phyloP scores from a whole-genome alignment of 768 basidiomycete species.

The Boletus eberwhitei region DNA sequence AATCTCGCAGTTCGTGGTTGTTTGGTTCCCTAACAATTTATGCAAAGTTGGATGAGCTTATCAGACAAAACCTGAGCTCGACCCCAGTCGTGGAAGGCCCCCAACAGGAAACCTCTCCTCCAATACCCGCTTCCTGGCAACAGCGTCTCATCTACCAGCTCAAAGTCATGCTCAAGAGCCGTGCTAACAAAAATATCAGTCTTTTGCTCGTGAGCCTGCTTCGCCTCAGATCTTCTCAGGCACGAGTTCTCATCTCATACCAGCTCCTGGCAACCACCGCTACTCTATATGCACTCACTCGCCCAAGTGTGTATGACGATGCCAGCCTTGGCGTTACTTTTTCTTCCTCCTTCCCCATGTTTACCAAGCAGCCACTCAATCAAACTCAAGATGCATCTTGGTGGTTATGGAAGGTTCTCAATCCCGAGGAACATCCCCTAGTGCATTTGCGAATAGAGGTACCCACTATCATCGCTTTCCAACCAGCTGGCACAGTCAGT shows the following conservation, averaged over 20 bases:
- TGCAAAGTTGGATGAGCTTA: constrained; percentile 74
- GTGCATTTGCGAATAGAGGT: constrained; percentile 78
- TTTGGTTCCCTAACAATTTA: constrained; percentile 10
- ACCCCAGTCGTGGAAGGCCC: constrained; percentile 39
- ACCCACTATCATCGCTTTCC: constrained; percentile 74
- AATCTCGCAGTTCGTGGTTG: background rate
- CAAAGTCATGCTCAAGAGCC: constrained; percentile 54
- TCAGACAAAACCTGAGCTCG: constrained; percentile 65
- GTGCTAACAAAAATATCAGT: constrained; percentile 75
- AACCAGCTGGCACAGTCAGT: constrained; percentile 35
- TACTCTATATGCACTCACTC: constrained; percentile 70
- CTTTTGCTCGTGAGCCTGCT: constrained; percentile 61
- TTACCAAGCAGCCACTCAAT: constrained; percentile 30
- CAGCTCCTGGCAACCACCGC: constrained; percentile 77
- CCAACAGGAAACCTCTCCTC: constrained; percentile 23
- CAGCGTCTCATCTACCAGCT: constrained; percentile 21
- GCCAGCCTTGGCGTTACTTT: constrained; percentile 17
- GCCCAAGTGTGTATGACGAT: constrained; percentile 41
- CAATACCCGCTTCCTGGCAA: constrained; percentile 32
- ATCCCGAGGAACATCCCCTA: constrained; percentile 59
- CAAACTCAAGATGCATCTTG: constrained; percentile 49
- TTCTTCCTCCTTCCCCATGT: constrained; percentile 30
- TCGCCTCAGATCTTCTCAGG: background rate
- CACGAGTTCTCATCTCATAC: constrained; percentile 1
- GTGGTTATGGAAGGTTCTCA: constrained; percentile 75